These are phyloP conservation scores for Catharanthus roseus DNA, from an alignment of 257 asterid species.

Conservation along the genomic window DNA sequence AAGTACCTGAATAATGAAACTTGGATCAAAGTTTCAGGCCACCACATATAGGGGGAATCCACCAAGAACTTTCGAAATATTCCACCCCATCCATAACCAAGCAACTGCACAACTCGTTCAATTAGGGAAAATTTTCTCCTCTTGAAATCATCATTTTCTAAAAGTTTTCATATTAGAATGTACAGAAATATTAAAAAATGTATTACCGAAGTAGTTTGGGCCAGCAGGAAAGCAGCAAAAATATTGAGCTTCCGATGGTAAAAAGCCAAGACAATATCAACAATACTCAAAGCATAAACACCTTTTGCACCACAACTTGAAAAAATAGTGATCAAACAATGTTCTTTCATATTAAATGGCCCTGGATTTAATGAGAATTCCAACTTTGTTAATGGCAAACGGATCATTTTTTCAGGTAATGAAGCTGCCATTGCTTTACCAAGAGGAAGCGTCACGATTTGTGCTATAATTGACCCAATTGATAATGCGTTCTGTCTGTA, in stretches of 20 bases:
- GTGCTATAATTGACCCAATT: conserved; percentile 34
- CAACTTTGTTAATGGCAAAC: conserved; percentile 34
- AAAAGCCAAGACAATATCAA: conserved; percentile 45
- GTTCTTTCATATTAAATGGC: conserved; percentile 56
- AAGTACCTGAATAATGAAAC: conserved; percentile 59
- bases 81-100: conserved; percentile 86
- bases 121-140: too few species aligned
- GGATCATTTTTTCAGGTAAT: conserved; percentile 30
- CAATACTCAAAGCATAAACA: conserved; percentile 49
- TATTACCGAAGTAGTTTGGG: conserved; percentile 61
- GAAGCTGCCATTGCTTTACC: conserved; percentile 47
- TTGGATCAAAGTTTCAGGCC: conserved; percentile 55
- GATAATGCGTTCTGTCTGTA: conserved; percentile 41
- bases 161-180: too few species aligned
- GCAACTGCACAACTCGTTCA: too few species aligned
- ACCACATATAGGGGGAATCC: conserved; percentile 76
- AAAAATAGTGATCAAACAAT: conserved; percentile 56
- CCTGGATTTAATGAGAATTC: conserved; percentile 56
- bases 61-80: conserved; percentile 41
- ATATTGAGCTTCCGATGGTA: conserved; percentile 45
- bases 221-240: conserved; percentile 41
- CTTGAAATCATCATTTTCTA: too few species aligned
- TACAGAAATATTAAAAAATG: not conserved
- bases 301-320: conserved; percentile 49
- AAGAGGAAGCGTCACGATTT: conserved; percentile 48